Evolutionary conservation across 805 yeast genomes (phyloP).

Genomic region (Wickerhamiella nectarea): DNA sequence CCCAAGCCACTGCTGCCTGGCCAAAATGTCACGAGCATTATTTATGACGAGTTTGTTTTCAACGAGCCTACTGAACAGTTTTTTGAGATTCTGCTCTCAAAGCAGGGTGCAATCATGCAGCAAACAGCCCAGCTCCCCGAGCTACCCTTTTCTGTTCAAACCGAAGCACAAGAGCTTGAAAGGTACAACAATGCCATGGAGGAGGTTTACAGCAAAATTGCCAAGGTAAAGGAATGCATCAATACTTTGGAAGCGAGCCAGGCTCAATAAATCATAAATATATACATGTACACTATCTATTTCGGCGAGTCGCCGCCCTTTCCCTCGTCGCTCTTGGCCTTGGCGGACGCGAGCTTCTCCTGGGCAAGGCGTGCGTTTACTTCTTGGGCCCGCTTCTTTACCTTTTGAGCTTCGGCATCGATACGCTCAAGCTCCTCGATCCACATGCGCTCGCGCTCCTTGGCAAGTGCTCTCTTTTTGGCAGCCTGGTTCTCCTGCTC

Average conservation of each 20-base stretch:
- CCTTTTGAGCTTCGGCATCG: constrained; percentile 38
- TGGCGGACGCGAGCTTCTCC: constrained; percentile 17
- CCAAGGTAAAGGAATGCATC: constrained; percentile 30
- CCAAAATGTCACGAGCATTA: constrained; percentile 41
- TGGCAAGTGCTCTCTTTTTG: constrained; percentile 59
- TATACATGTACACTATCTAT: too few species aligned
- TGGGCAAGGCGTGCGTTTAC: constrained; percentile 11
- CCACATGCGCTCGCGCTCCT: constrained; percentile 75
- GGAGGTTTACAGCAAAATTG: constrained; percentile 34
- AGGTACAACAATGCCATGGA: constrained; percentile 37
- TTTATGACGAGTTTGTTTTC: constrained; percentile 85
- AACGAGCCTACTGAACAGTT: constrained; percentile 89
- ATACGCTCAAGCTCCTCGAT: constrained; percentile 72
- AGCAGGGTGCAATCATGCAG: constrained; percentile 27
- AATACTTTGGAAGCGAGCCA: constrained; percentile 19
- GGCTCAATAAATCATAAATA: neutral
- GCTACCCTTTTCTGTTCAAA: constrained; percentile 31
- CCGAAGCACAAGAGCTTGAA: constrained; percentile 54
- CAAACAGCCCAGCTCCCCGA: constrained; percentile 25
- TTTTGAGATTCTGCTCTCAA: constrained; percentile 56
- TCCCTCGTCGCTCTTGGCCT: too few species aligned
- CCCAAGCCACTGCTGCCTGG: constrained; percentile 18
- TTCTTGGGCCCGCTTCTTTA: constrained; percentile 15
- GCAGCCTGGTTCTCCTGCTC: constrained; percentile 38
- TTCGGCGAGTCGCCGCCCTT: too few species aligned